These are phyloP conservation scores for Triglochin maritima DNA, from an alignment of 106 monocot species.

Conservation along the genomic window DNA sequence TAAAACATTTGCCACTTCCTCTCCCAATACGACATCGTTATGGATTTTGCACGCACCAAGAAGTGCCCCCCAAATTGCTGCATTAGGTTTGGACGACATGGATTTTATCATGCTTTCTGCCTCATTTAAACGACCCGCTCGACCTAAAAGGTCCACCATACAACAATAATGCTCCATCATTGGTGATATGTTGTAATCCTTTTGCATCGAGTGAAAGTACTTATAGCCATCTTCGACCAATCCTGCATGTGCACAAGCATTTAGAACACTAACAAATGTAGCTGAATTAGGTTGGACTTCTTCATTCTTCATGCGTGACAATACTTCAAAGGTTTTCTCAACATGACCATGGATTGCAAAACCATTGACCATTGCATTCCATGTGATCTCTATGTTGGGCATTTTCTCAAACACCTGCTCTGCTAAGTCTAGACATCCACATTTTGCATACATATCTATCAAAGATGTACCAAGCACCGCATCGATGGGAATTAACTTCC, in stretches of 20 bases:
- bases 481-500: conserved; percentile 14
- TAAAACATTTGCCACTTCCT: background rate
- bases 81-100: conserved; percentile 1
- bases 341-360: conserved; percentile 31
- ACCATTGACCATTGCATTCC: conserved; percentile 43
- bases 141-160: conserved; percentile 15
- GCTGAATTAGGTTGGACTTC: conserved; percentile 21
- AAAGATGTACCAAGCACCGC: conserved; percentile 19
- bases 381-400: conserved; percentile 35
- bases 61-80: background rate
- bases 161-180: conserved; percentile 64
- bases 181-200: conserved; percentile 33
- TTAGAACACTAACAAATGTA: conserved; percentile 29
- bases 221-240: conserved; percentile 40
- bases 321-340: conserved; percentile 28
- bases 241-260: conserved; percentile 56
- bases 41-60: conserved; percentile 7
- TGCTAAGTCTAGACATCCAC: conserved; percentile 20
- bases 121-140: conserved; percentile 6
- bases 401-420: conserved; percentile 26
- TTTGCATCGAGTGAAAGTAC: conserved; percentile 39
- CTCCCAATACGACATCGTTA: conserved; percentile 2
- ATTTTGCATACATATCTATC: conserved; percentile 41
- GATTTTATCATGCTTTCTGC: conserved; percentile 1
- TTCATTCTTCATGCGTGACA: conserved; percentile 21